Conservation (phyloP, 2,329 filamentous ascomycete species). For the Trichocomaceae sp. region DNA sequence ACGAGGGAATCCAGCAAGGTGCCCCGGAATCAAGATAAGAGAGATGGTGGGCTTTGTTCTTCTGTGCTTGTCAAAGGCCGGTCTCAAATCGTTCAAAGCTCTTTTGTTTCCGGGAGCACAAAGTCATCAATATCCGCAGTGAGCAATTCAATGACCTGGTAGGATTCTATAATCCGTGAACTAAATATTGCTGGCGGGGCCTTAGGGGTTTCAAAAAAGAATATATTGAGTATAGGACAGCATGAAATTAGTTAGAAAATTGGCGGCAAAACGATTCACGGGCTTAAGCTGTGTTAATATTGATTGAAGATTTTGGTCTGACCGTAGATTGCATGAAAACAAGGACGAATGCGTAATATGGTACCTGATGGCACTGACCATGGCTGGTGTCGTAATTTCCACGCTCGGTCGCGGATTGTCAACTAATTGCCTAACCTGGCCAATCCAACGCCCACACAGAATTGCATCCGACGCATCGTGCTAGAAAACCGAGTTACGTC, state of each 20-base stretch:
- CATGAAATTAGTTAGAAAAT: not conserved
- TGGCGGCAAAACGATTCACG: not conserved
- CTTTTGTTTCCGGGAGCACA: not conserved
- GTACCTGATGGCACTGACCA: not conserved
- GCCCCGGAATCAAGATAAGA: not conserved
- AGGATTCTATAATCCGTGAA: not conserved
- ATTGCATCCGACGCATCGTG: not conserved
- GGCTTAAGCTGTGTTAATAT: not conserved
- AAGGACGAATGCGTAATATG: constrained; percentile 9
- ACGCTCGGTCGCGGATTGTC: not conserved
- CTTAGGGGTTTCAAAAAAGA: not conserved
- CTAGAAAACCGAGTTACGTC: constrained; percentile 1
- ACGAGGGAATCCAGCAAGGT: not conserved
- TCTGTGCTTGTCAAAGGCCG: not conserved
- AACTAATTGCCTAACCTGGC: not conserved
- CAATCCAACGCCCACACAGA: not conserved
- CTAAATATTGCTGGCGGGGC: not conserved
- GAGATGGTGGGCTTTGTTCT: not conserved
- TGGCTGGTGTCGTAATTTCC: not conserved
- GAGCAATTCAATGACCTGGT: not conserved
- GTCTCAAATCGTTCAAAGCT: not conserved
- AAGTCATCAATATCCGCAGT: not conserved
- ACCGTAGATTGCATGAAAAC: constrained; percentile 6
- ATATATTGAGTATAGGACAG: not conserved
- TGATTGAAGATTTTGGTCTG: not conserved